Conservation (phyloP, 2,329 filamentous ascomycete genomes). For the Monilinia vaccinii-corymbosi region DNA sequence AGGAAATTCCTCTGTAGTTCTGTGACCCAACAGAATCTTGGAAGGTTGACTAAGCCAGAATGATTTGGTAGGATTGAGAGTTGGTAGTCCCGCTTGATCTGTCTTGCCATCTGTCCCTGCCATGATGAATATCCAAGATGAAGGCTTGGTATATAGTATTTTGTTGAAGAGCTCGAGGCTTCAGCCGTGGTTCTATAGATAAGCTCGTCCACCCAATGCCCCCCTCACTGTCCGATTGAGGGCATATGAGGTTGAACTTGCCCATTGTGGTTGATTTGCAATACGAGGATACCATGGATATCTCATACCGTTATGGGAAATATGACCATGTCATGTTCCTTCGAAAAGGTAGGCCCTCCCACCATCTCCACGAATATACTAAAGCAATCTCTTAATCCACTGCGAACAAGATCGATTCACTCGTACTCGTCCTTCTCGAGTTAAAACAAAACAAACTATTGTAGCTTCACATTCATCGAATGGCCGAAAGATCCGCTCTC, state of each 20-base stretch:
- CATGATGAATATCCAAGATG: neutral
- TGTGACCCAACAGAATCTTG: constrained; percentile 53
- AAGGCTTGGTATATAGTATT: neutral
- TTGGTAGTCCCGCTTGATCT: constrained; percentile 41
- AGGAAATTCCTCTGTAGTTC: constrained; percentile 56
- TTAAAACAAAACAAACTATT: too few relatives aligned
- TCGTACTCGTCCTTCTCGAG: too few relatives aligned
- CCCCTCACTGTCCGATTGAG: neutral
- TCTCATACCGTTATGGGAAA: neutral
- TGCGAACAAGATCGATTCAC: too few relatives aligned
- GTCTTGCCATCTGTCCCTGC: neutral
- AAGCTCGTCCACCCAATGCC: neutral
- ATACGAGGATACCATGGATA: neutral
- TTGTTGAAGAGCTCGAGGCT: neutral
- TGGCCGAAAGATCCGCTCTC: too few relatives aligned
- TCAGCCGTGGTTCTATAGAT: neutral
- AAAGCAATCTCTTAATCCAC: too few relatives aligned
- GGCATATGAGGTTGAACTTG: neutral
- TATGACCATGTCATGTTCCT: neutral
- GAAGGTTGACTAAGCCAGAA: constrained; percentile 70
- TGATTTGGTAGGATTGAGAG: constrained; percentile 49
- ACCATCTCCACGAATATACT: too few relatives aligned
- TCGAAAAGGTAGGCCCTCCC: too few relatives aligned
- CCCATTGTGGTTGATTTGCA: neutral
- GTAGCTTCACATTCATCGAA: too few relatives aligned